Evolutionary conservation across 2,329 filamentous ascomycete species (phyloP), one percentile per base, ranked within the genome.

Genomic region (Aspergillus brunneoviolaceus): DNA sequence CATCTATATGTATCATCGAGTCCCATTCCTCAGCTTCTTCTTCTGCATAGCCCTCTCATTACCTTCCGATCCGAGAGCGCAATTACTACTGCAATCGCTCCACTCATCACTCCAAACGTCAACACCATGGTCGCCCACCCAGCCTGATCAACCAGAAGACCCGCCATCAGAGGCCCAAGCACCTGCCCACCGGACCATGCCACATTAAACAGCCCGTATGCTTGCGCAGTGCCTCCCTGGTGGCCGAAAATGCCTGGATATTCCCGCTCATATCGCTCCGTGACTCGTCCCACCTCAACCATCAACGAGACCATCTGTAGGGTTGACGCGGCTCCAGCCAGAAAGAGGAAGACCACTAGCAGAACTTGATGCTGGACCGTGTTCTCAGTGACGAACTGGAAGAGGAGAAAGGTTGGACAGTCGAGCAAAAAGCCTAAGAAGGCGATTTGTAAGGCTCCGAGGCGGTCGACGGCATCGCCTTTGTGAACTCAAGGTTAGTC

Each of bases 251-350:
- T 72, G 1, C 79, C 77, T 1, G 80, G 79, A 5, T 75, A 73
- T 49, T 78, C 75, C 57, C 74, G 76, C 65, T 86, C 84, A 67
- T 85, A 85, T 1, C 76, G 77, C 58, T 82, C 81, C 0, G 86
- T 81, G 1, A 84, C 76, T 50, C 82, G 81, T 2, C 81, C 81
- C 50, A 92, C 86, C 75, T 91, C 89, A 0, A 88, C 88, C 85
- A 91, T 89, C 29, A 90, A 74, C 0, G 88, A 84, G 1, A 87
- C 84, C 64, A 87, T 82, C 0, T 83, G 80, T 10, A 89, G 76
- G 0, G 82, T 80, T 1, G 89, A 72, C 0, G 81, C 80, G 3
- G 84, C 63, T 0, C 89, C 89, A 2, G 87, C 76, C 0, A 89
- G 64, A 0, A 81, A 80, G 1, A 92, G 78, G 10, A 92, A 74